These are phyloP conservation scores for Leccinum disarticulatum DNA, from an alignment of 768 basidiomycete species.

Conservation along the genomic window DNA sequence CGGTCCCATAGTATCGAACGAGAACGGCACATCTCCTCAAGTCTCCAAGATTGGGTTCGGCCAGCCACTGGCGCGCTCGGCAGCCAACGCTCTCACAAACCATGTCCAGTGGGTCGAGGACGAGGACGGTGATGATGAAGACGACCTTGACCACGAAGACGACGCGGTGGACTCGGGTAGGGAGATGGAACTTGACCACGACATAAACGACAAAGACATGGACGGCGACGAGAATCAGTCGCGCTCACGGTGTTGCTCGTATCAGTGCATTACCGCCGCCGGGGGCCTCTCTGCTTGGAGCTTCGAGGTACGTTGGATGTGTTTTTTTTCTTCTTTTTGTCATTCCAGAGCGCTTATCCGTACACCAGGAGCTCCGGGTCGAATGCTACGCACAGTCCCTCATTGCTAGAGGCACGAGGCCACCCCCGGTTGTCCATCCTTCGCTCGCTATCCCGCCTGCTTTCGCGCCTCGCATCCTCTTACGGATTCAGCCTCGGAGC, in stretches of 20 bases:
- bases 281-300: constrained; percentile 26
- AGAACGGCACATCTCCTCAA: neutral
- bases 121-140: neutral
- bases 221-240: neutral
- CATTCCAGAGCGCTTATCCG: neutral
- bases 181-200: neutral
- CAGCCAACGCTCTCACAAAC: neutral
- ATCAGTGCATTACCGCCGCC: constrained; percentile 30
- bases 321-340: neutral
- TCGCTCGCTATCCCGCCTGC: constrained; percentile 31
- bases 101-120: neutral
- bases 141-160: neutral
- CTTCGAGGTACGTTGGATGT: constrained; percentile 26
- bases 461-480: constrained; percentile 21
- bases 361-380: constrained; percentile 24
- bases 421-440: constrained; percentile 15
- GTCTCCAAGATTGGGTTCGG: neutral
- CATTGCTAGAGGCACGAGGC: constrained; percentile 24
- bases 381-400: constrained; percentile 34
- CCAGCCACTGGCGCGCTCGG: neutral
- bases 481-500: neutral
- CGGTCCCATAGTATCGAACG: neutral
- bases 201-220: neutral
- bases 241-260: constrained; percentile 10
- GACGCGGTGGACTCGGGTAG: neutral